Percentiles rank a stretch among this genome's conserved stretches.
Conservation (phyloP, 139 green algal species). For the Ulvella scutata region DNA sequence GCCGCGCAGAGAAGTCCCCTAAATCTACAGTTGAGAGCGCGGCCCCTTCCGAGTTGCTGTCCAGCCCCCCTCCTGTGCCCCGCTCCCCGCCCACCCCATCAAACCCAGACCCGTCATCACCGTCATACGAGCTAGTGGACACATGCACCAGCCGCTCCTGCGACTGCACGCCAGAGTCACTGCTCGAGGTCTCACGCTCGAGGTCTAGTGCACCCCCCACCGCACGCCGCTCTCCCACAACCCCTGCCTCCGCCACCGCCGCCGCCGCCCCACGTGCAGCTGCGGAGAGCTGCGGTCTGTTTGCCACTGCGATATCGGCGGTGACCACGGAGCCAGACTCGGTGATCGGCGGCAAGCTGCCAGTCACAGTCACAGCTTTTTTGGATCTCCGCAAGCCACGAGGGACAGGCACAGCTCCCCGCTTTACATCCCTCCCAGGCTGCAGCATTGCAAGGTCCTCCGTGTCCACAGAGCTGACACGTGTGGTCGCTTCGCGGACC, state of each 20-base stretch:
- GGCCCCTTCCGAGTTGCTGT: too few species aligned
- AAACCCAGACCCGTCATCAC: not conserved
- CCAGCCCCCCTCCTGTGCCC: not conserved
- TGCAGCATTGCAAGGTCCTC: not conserved
- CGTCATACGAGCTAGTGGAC: too few species aligned
- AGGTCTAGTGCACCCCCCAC: not conserved
- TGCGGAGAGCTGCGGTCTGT: not conserved
- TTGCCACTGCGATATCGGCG: too few species aligned
- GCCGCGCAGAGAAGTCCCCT: too few species aligned
- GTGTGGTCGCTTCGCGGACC: not conserved
- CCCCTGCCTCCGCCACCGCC: not conserved
- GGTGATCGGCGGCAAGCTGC: too few species aligned
- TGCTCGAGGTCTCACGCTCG: not conserved
- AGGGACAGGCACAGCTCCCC: too few species aligned
- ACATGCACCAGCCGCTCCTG: constrained; percentile 2
- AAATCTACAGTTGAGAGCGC: too few species aligned
- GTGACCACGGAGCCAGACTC: too few species aligned
- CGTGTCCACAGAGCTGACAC: not conserved
- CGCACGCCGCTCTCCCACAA: not conserved
- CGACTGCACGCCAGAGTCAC: constrained; percentile 2
- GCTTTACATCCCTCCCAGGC: too few species aligned
- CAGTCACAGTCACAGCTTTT: too few species aligned
- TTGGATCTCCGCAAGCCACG: too few species aligned
- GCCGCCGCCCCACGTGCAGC: not conserved
- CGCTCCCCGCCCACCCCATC: not conserved